Conservation (phyloP, 2,329 filamentous ascomycete species). For the Cladosporium sp. region DNA sequence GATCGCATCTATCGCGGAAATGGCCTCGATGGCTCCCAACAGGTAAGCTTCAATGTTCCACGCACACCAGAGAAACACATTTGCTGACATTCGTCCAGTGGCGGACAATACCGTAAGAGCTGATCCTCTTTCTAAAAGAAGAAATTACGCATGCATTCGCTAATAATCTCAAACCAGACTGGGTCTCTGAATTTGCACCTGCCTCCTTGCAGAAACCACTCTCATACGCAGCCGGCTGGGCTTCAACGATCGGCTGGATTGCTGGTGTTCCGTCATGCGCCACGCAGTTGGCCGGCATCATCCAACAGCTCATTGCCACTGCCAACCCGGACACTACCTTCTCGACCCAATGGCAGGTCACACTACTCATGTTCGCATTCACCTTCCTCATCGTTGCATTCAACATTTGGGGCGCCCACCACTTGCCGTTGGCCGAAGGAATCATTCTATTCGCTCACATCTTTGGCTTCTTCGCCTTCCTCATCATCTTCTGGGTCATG, state of each 20-base stretch:
- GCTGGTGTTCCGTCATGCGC: constrained; percentile 11
- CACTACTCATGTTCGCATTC: constrained; percentile 34
- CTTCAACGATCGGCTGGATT: constrained; percentile 12
- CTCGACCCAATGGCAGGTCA: constrained; percentile 20
- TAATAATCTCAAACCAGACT: constrained; percentile 20
- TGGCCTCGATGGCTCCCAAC: constrained; percentile 18
- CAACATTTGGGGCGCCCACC: constrained; percentile 38
- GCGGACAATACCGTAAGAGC: constrained; percentile 29
- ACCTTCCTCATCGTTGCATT: constrained; percentile 33
- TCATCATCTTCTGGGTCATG: constrained; percentile 42
- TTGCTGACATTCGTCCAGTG: constrained; percentile 20
- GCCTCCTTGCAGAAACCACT: constrained; percentile 29
- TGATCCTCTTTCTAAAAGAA: background rate
- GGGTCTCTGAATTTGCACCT: constrained; percentile 36
- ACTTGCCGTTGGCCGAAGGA: constrained; percentile 37
- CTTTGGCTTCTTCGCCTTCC: constrained; percentile 46
- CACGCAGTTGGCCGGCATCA: background rate
- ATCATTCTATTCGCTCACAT: constrained; percentile 43
- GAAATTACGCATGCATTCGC: background rate
- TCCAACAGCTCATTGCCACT: background rate
- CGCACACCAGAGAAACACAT: background rate
- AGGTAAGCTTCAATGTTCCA: background rate
- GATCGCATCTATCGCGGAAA: constrained; percentile 17
- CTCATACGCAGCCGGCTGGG: constrained; percentile 33
- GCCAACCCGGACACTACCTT: constrained; percentile 1